Percentiles rank a stretch among this genome's conserved stretches.
Evolutionary conservation across 805 yeast genomes (phyloP).

Genomic region (Nakazawaea anatomiae): DNA sequence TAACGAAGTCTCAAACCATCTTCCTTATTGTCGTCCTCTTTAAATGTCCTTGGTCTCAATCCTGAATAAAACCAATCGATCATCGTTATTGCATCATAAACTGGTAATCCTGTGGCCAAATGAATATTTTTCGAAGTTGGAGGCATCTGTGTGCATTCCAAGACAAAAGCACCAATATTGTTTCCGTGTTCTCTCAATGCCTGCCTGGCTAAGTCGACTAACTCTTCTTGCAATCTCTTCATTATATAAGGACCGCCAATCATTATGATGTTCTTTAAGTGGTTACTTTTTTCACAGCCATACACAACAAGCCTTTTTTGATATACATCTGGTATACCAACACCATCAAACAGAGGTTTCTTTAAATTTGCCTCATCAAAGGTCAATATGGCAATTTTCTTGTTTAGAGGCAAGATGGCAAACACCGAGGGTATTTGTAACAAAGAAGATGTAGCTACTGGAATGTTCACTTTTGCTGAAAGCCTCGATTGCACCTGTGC

Average conservation of each 20-base stretch:
- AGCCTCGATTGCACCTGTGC: slow-evolving; percentile 24
- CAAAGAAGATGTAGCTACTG: slow-evolving; percentile 26
- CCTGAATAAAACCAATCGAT: slow-evolving; percentile 27
- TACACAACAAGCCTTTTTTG: slow-evolving; percentile 14
- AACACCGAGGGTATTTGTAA: slow-evolving; percentile 24
- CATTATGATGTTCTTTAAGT: slow-evolving; percentile 20
- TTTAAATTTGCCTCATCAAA: slow-evolving; percentile 22
- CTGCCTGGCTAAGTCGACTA: slow-evolving; percentile 18
- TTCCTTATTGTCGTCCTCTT: slow-evolving; percentile 16
- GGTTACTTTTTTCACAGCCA: slow-evolving; percentile 19
- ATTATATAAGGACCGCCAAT: slow-evolving; percentile 20
- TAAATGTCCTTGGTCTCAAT: slow-evolving; percentile 15
- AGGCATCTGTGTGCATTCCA: slow-evolving; percentile 31
- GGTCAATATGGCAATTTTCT: slow-evolving; percentile 24
- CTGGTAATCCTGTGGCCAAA: slow-evolving; percentile 21
- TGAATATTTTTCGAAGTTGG: slow-evolving; percentile 25
- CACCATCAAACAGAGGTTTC: slow-evolving; percentile 22
- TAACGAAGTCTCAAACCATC: slow-evolving; percentile 19
- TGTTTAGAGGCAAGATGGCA: slow-evolving; percentile 14
- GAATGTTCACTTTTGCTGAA: slow-evolving; percentile 18
- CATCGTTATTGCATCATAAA: slow-evolving; percentile 27
- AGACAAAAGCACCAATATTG: slow-evolving; percentile 22
- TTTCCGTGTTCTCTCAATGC: slow-evolving; percentile 15
- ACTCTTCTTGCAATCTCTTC: slow-evolving; percentile 20
- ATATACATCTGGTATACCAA: slow-evolving; percentile 21